A percentile compares a stretch with the other conserved stretches of the same genome.
phyloP scores from a whole-genome alignment of 1,284 basidiomycete species.

The Tylopilus sp. region DNA sequence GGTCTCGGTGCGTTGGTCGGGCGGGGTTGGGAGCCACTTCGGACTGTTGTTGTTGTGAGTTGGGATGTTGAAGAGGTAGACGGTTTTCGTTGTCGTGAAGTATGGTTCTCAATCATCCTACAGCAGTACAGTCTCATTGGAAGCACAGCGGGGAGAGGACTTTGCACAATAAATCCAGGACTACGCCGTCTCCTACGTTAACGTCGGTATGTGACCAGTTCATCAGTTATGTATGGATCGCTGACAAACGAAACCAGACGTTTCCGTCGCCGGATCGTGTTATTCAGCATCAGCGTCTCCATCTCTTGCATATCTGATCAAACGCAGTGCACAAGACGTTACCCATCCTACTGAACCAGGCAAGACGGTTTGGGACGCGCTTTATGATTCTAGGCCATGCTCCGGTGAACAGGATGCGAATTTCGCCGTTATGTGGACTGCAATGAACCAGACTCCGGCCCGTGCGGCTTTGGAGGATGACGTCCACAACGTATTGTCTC shows the following conservation, averaged over 20 bases:
- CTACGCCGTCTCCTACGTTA: constrained; percentile 85
- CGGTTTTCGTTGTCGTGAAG: not conserved
- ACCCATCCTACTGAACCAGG: constrained; percentile 57
- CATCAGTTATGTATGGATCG: not conserved
- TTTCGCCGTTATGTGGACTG: constrained; percentile 29
- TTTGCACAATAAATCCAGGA: constrained; percentile 77
- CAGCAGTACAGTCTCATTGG: constrained; percentile 80
- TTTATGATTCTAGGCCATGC: constrained; percentile 53
- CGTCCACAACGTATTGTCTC: constrained; percentile 30
- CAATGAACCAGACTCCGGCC: constrained; percentile 22
- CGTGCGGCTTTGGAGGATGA: constrained; percentile 24
- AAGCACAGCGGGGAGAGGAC: constrained; percentile 84
- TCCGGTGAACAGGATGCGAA: constrained; percentile 35
- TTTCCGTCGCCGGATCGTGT: constrained; percentile 65
- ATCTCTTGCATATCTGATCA: constrained; percentile 76
- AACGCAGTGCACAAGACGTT: constrained; percentile 61
- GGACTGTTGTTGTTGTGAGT: constrained; percentile 85
- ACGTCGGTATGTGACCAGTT: constrained; percentile 53
- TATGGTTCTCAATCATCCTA: not conserved
- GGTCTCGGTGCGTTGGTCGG: constrained; percentile 74
- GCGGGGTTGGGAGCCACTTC: constrained; percentile 84
- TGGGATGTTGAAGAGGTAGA: constrained; percentile 91
- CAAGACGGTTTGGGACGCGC: constrained; percentile 66
- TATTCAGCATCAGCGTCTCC: constrained; percentile 61
- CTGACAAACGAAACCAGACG: constrained; percentile 38